A percentile compares a stretch with the other conserved stretches of the same genome.
phyloP scores from a whole-genome alignment of 768 basidiomycete species.

The Mycena venus region DNA sequence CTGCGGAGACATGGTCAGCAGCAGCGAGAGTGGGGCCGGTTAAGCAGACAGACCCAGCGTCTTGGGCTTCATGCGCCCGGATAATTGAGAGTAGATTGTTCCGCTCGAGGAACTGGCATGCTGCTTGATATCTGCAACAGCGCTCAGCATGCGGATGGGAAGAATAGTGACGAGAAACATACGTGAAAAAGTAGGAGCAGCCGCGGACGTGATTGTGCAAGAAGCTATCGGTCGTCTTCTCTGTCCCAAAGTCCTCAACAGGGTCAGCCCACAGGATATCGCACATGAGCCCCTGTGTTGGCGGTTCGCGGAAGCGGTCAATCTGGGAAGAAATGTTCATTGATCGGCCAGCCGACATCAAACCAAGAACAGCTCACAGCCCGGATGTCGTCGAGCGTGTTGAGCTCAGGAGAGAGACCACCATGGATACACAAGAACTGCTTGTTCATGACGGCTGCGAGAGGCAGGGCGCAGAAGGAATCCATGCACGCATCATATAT shows the following conservation, averaged over 20 bases:
- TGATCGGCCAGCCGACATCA: too few relatives aligned
- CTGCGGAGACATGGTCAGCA: constrained; percentile 51
- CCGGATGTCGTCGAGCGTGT: constrained; percentile 95
- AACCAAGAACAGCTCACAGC: constrained; percentile 61
- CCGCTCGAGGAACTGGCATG: constrained; percentile 96
- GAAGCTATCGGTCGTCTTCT: constrained; percentile 92
- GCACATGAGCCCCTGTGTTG: constrained; percentile 97
- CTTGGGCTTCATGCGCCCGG: constrained; percentile 97
- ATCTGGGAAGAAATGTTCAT: constrained; percentile 63
- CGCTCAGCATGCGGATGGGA: not conserved
- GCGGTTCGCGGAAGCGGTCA: constrained; percentile 98
- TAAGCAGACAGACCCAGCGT: constrained; percentile 82
- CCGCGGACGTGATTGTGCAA: constrained; percentile 97
- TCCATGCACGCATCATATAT: constrained; percentile 99
- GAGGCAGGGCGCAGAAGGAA: constrained; percentile 93
- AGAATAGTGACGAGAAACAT: constrained; percentile 26
- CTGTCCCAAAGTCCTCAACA: constrained; percentile 95
- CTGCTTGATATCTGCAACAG: constrained; percentile 86
- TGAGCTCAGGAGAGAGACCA: constrained; percentile 94
- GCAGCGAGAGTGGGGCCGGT: not conserved
- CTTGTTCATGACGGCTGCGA: constrained; percentile 99
- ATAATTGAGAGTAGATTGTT: constrained; percentile 98
- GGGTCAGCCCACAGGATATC: constrained; percentile 99
- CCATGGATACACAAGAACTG: constrained; percentile 99
- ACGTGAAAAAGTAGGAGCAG: constrained; percentile 93